phyloP scores from a whole-genome alignment of 331 rosid species.

The Arachis monticola region DNA sequence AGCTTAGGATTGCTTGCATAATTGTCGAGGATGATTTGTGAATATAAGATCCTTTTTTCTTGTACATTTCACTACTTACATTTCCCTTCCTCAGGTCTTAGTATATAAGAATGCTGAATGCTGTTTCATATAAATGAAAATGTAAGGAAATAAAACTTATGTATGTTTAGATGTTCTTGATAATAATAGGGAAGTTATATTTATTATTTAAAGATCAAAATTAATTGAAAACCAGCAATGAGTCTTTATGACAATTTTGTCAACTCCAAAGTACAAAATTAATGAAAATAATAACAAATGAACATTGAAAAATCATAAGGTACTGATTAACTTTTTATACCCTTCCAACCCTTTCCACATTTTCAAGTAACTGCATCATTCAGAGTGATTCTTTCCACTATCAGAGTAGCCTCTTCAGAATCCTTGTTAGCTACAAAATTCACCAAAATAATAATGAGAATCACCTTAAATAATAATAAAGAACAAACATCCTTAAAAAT shows the following conservation, averaged over 20 bases:
- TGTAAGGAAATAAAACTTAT: too few species aligned
- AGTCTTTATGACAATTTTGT: background rate
- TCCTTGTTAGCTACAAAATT: background rate
- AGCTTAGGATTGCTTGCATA: constrained; percentile 47
- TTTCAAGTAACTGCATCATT: constrained; percentile 10
- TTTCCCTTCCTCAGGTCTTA: too few species aligned
- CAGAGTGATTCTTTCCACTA: background rate
- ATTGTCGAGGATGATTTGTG: background rate
- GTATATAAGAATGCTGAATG: background rate
- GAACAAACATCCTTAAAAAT: too few species aligned
- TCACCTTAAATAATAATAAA: background rate
- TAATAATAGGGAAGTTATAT: background rate
- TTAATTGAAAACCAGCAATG: constrained; percentile 1
- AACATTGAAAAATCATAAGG: background rate
- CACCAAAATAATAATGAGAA: background rate
- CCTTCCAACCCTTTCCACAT: constrained; percentile 9
- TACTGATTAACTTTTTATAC: background rate
- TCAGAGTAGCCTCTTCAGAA: too few species aligned
- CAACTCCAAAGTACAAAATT: background rate
- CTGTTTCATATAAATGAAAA: too few species aligned
- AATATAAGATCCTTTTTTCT: constrained; percentile 19
- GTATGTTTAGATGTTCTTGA: constrained; percentile 6
- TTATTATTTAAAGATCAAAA: background rate
- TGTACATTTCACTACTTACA: constrained; percentile 28
- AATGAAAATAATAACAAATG: background rate